Conservation (phyloP, 257 asterid genomes). For the Oldenlandia corymbosa region DNA sequence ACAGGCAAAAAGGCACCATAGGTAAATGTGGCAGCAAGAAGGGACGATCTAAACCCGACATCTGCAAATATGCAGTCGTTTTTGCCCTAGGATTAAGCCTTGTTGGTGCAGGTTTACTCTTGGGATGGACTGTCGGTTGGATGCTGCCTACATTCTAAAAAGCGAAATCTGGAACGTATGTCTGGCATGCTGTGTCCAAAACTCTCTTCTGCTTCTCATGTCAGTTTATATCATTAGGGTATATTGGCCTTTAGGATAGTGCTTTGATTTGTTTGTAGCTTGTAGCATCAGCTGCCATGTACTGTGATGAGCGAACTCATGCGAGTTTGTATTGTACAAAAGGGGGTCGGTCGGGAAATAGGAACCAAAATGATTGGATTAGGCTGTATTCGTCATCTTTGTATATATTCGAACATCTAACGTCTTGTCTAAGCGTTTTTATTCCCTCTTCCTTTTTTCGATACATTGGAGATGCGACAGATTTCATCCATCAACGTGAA, state of each 20-base stretch:
- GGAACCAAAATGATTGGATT: not conserved
- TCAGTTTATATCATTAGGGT: slow-evolving; percentile 20
- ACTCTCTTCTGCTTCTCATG: slow-evolving; percentile 9
- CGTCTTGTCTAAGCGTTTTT: too few species aligned
- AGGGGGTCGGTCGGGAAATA: not conserved
- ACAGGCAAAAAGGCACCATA: slow-evolving; percentile 30
- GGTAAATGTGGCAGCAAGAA: slow-evolving; percentile 37
- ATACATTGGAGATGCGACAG: too few species aligned
- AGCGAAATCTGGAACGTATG: not conserved
- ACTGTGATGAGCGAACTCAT: slow-evolving; percentile 1
- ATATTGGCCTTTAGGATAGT: slow-evolving; percentile 20
- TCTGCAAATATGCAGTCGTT: slow-evolving; percentile 46
- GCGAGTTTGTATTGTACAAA: slow-evolving; percentile 3
- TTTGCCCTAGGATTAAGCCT: slow-evolving; percentile 78
- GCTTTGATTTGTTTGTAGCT: slow-evolving; percentile 7
- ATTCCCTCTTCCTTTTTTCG: too few species aligned
- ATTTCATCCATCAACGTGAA: too few species aligned
- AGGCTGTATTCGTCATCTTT: not conserved
- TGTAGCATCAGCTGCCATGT: not conserved
- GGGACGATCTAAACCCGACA: slow-evolving; percentile 20
- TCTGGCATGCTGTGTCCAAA: not conserved
- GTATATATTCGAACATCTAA: not conserved
- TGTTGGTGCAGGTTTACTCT: slow-evolving; percentile 77
- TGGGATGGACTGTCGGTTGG: slow-evolving; percentile 80
- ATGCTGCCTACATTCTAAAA: slow-evolving; percentile 57